These are phyloP conservation scores for Oenanthe sinensis DNA, from an alignment of 129 eudicot species.

Conservation along the genomic window DNA sequence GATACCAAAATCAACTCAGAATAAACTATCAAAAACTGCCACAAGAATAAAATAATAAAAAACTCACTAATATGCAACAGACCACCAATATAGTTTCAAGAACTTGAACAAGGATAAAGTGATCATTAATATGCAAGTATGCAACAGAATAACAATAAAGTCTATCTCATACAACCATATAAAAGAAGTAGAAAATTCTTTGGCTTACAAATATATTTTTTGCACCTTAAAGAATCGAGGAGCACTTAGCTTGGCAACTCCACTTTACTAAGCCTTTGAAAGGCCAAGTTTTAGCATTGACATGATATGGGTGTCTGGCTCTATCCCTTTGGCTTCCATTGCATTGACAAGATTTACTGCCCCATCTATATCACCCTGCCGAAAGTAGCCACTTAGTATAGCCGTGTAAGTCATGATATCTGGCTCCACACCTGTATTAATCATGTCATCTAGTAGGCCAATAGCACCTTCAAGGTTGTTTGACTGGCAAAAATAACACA, in stretches of 20 bases:
- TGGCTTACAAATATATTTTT: background rate
- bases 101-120: background rate
- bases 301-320: slow-evolving; percentile 27
- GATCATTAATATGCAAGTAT: background rate
- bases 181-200: background rate
- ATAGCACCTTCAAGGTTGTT: slow-evolving; percentile 50
- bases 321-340: slow-evolving; percentile 41
- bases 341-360: slow-evolving; percentile 39
- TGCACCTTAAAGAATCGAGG: slow-evolving; percentile 6
- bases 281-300: slow-evolving; percentile 21
- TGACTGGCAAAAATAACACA: slow-evolving; percentile 40
- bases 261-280: slow-evolving; percentile 27
- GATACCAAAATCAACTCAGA: background rate
- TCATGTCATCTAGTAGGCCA: slow-evolving; percentile 54
- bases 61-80: background rate
- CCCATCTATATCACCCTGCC: slow-evolving; percentile 26
- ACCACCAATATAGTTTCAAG: background rate
- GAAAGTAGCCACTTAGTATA: slow-evolving; percentile 47
- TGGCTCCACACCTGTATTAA: slow-evolving; percentile 58
- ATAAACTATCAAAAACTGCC: background rate
- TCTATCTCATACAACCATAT: background rate
- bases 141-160: background rate
- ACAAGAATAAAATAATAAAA: background rate
- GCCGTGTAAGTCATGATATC: slow-evolving; percentile 57
- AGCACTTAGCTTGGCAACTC: slow-evolving; percentile 14